Evolutionary conservation across 2,329 filamentous ascomycete genomes (phyloP), one percentile per base, ranked within the genome.

Genomic region (Curvularia verruculosa): DNA sequence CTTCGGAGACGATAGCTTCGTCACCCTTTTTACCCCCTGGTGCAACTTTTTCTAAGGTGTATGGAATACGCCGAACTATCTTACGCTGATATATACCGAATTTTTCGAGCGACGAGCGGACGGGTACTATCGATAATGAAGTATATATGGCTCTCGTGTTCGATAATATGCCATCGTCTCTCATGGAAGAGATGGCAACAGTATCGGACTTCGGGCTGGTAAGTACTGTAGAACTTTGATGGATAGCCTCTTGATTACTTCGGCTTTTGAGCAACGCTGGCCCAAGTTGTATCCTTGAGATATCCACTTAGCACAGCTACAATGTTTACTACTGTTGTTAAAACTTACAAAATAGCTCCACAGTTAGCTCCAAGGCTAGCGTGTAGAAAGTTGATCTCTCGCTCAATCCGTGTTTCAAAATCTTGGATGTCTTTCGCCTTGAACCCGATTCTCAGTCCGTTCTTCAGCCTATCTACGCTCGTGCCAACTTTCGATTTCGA

Each of bases 381-480:
- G 9, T 56, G 49, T 0, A 65, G 40, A 26, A 49, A 50, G 1
- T 40, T 43, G 18, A 59, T 58, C 18, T 60, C 62, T 2, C 50
- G 46, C 24, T 60, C 49, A 19, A 65, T 54, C 3, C 52, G 40
- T 3, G 12, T 37, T 44, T 63, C 59, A 12, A 60, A 52, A 5
- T 29, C 51, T 2, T 46, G 47, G 9, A 60, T 60, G 29, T 59
- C 57, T 29, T 59, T 65, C 39, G 52, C 31, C 19, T 60, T 62
- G 31, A 59, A 36, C 2, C 41, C 50, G 5, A 65, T 24, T 26
- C 41, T 49, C 15, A 65, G 37, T 23, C 52, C 50, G 7, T 13
- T 41, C 28, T 58, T 60, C 28, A 58, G 13, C 37, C 26, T 57
- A 1, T 28, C 13, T 26, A 56, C 34, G 3, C 24, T 12, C 0